Evolutionary conservation across 768 basidiomycete species (phyloP).

Genomic region (Sarcodon sp.): DNA sequence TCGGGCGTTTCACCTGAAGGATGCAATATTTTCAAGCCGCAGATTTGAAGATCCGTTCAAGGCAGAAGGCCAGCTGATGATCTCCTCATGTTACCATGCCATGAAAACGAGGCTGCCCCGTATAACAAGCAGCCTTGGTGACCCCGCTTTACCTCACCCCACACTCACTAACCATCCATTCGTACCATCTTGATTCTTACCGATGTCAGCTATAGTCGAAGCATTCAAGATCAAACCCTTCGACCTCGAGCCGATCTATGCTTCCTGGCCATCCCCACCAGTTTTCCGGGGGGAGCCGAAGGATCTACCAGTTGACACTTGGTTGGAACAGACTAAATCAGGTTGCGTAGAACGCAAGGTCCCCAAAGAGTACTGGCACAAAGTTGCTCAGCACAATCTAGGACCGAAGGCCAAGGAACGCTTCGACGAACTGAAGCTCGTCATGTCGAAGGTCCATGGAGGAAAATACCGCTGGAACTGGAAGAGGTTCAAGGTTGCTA

Average conservation of each 20-base stretch:
- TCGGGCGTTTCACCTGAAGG: no score
- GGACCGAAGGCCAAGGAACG: constrained; percentile 54
- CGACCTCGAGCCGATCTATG: constrained; percentile 56
- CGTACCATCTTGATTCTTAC: not conserved
- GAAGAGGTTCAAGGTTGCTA: constrained; percentile 71
- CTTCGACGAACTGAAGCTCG: constrained; percentile 59
- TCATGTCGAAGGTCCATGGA: constrained; percentile 62
- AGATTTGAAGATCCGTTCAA: no score
- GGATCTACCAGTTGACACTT: constrained; percentile 57
- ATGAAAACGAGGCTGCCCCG: no score
- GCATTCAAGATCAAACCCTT: constrained; percentile 75
- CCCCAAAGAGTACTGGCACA: constrained; percentile 76
- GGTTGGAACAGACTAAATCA: constrained; percentile 58
- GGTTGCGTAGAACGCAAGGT: constrained; percentile 63
- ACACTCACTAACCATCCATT: not conserved
- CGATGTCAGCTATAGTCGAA: constrained; percentile 37
- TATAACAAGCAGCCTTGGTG: not conserved
- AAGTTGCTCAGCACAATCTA: constrained; percentile 68
- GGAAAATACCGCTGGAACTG: constrained; percentile 74
- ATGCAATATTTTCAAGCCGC: no score
- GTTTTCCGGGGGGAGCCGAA: constrained; percentile 57
- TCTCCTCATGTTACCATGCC: no score
- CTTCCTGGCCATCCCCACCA: constrained; percentile 45
- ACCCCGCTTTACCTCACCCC: not conserved
- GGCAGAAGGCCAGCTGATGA: no score